A percentile compares a stretch with the other conserved stretches of the same genome.
phyloP scores from a whole-genome alignment of 2,329 filamentous ascomycete genomes.

The Monilinia polystroma region DNA sequence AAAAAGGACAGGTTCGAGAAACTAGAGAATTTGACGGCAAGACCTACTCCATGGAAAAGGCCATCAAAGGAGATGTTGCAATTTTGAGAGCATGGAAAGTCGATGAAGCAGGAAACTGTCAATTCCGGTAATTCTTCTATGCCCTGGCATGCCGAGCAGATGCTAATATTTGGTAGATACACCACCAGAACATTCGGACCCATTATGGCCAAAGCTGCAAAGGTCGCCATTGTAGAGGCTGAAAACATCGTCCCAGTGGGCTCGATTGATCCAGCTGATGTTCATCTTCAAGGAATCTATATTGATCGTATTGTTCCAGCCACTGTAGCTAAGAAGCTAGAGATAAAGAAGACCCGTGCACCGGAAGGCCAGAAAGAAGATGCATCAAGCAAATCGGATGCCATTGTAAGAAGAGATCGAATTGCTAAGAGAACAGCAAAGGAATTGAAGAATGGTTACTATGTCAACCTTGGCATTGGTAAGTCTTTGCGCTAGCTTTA shows the following conservation, averaged over 20 bases:
- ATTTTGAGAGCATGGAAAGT: conserved; percentile 75
- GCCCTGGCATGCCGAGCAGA: conserved; percentile 34
- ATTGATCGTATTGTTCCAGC: conserved; percentile 77
- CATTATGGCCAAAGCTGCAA: conserved; percentile 78
- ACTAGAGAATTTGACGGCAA: conserved; percentile 70
- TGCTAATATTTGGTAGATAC: conserved; percentile 43
- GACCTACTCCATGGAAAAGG: conserved; percentile 73
- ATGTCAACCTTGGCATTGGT: conserved; percentile 80
- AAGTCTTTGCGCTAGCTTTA: conserved; percentile 4
- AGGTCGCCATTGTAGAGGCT: conserved; percentile 75
- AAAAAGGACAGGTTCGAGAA: conserved; percentile 65
- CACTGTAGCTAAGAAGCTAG: conserved; percentile 68
- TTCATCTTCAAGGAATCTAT: conserved; percentile 78
- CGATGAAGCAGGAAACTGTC: conserved; percentile 72
- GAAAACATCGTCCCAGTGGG: conserved; percentile 77
- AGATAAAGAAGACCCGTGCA: conserved; percentile 59
- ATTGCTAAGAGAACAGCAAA: conserved; percentile 77
- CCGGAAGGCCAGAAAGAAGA: conserved; percentile 72
- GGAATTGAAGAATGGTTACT: conserved; percentile 75
- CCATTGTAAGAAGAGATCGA: conserved; percentile 59
- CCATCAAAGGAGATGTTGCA: conserved; percentile 71
- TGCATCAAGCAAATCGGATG: conserved; percentile 55
- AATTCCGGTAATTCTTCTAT: conserved; percentile 20
- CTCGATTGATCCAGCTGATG: conserved; percentile 67
- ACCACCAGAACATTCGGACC: conserved; percentile 73